phyloP scores from a whole-genome alignment of 768 basidiomycete genomes.

The Cyathus striatus region DNA sequence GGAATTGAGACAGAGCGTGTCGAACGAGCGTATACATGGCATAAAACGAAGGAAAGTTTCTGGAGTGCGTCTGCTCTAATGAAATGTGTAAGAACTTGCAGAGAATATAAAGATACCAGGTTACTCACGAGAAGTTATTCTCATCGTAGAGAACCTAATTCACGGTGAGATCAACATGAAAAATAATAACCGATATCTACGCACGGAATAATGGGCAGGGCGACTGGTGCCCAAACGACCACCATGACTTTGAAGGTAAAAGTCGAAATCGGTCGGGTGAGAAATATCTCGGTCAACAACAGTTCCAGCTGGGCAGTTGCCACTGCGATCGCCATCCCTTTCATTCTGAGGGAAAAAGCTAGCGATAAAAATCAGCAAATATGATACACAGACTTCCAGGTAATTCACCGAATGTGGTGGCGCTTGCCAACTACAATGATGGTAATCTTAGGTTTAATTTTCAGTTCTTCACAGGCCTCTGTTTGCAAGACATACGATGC shows the following conservation, averaged over 20 bases:
- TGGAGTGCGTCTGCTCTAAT: constrained; percentile 66
- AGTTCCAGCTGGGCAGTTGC: constrained; percentile 77
- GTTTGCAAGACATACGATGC: not conserved
- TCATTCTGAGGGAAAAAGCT: constrained; percentile 13
- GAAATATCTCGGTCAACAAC: constrained; percentile 69
- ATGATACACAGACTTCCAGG: not conserved
- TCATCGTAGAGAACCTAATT: constrained; percentile 10
- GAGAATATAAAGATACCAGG: not conserved
- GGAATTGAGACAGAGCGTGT: constrained; percentile 82
- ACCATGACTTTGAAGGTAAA: constrained; percentile 72
- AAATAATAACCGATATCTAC: constrained; percentile 7
- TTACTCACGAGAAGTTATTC: constrained; percentile 51
- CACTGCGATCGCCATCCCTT: constrained; percentile 49
- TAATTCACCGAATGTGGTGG: constrained; percentile 51
- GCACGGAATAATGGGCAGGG: constrained; percentile 42
- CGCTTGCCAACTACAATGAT: constrained; percentile 78
- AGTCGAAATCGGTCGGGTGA: constrained; percentile 74
- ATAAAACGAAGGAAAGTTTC: constrained; percentile 57
- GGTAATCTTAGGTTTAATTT: constrained; percentile 64
- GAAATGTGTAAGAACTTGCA: not conserved
- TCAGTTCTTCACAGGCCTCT: constrained; percentile 57
- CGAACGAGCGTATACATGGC: constrained; percentile 58
- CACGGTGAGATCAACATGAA: constrained; percentile 22
- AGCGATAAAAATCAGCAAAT: no score
- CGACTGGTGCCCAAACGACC: constrained; percentile 74